phyloP scores from a whole-genome alignment of 2,329 filamentous ascomycete species.

The Cadophora luteo-olivacea region DNA sequence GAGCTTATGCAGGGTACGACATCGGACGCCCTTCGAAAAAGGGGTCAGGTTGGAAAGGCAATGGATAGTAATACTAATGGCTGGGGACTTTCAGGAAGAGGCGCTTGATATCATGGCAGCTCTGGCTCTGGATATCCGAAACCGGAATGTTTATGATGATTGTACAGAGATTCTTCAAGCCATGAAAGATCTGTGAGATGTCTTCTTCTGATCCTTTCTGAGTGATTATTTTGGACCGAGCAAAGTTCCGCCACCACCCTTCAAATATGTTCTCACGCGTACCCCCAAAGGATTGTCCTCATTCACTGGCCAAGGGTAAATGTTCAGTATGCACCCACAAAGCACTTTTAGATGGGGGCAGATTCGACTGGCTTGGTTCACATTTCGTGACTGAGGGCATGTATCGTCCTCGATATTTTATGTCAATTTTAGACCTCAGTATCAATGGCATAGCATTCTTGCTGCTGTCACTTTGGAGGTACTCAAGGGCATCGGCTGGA shows the following conservation, averaged over 20 bases:
- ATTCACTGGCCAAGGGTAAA: too few relatives aligned
- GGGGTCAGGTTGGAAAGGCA: slow-evolving; percentile 25
- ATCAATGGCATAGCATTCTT: too few relatives aligned
- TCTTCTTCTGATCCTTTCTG: neutral
- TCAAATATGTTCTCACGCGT: too few relatives aligned
- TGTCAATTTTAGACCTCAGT: too few relatives aligned
- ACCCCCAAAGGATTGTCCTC: too few relatives aligned
- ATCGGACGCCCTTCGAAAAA: neutral
- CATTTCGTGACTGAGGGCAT: too few relatives aligned
- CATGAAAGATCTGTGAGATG: neutral
- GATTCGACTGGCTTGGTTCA: too few relatives aligned
- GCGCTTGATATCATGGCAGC: neutral
- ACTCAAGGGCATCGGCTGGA: neutral
- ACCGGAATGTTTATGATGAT: slow-evolving; percentile 10
- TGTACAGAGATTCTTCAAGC: neutral
- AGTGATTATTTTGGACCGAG: neutral
- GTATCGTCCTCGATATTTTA: too few relatives aligned
- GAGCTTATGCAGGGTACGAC: slow-evolving; percentile 13
- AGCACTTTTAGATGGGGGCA: too few relatives aligned
- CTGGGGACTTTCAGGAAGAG: slow-evolving; percentile 18
- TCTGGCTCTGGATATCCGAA: slow-evolving; percentile 11
- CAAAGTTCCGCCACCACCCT: too few relatives aligned
- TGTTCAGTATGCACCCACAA: too few relatives aligned
- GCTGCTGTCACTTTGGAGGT: too few relatives aligned
- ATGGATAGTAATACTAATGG: slow-evolving; percentile 33